Evolutionary conservation across 2,329 filamentous ascomycete genomes (phyloP).

Genomic region (Penicillium brasilianum): DNA sequence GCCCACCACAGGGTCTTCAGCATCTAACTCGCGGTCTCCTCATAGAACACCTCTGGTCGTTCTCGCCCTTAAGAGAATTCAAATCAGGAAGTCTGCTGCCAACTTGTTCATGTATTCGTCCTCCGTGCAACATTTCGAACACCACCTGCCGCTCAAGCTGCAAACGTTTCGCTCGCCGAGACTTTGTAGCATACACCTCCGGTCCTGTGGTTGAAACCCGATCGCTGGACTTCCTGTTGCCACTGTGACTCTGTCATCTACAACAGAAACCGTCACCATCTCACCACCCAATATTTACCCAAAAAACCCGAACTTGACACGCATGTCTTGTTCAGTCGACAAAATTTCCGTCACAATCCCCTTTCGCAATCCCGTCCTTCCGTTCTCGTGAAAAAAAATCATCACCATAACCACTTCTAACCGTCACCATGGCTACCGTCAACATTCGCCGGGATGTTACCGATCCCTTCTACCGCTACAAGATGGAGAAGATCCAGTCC

Average conservation of each 20-base stretch:
- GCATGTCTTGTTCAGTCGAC: slow-evolving; percentile 65
- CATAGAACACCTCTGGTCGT: slow-evolving; percentile 40
- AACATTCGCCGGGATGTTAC: slow-evolving; percentile 98
- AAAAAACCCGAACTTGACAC: slow-evolving; percentile 41
- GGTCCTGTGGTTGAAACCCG: slow-evolving; percentile 82
- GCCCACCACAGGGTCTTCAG: slow-evolving; percentile 25
- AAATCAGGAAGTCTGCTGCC: slow-evolving; percentile 40
- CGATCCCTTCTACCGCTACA: slow-evolving; percentile 99
- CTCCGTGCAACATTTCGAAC: slow-evolving; percentile 91
- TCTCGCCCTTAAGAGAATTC: slow-evolving; percentile 46
- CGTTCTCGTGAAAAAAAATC: slow-evolving; percentile 37
- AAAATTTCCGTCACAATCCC: slow-evolving; percentile 52
- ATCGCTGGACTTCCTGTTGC: slow-evolving; percentile 34
- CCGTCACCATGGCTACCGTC: slow-evolving; percentile 89
- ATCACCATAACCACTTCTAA: slow-evolving; percentile 33
- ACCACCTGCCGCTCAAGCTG: slow-evolving; percentile 93
- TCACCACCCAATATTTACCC: slow-evolving; percentile 20
- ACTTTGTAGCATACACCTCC: slow-evolving; percentile 87
- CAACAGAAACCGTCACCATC: slow-evolving; percentile 43
- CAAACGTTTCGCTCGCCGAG: slow-evolving; percentile 95
- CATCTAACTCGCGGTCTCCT: slow-evolving; percentile 28
- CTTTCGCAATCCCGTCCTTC: slow-evolving; percentile 37
- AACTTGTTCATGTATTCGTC: slow-evolving; percentile 97
- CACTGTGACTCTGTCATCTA: slow-evolving; percentile 31
- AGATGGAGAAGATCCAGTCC: slow-evolving; percentile 98